Percentiles rank a stretch among this genome's conserved stretches.
Conservation (phyloP, 2,329 filamentous ascomycete species). For the Penicillium nordicum region DNA sequence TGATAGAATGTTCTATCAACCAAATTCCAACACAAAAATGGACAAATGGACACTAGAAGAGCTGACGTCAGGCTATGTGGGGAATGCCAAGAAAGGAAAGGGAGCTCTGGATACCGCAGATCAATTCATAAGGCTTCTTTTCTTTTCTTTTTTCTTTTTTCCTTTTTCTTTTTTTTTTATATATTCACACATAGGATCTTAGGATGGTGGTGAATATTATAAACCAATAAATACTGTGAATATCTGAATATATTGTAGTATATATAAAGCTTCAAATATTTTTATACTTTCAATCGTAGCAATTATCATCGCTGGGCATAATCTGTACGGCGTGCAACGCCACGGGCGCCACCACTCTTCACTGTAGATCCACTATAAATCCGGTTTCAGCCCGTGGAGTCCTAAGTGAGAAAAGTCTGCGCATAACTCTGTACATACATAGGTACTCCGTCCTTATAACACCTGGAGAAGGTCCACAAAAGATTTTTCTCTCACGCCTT, state of each 20-base stretch:
- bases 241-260: neutral
- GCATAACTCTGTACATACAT: neutral
- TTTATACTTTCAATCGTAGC: neutral
- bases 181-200: neutral
- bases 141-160: neutral
- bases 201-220: too few species aligned
- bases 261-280: neutral
- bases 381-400: conserved; percentile 3
- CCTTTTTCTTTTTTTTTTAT: too few species aligned
- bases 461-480: conserved; percentile 2
- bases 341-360: neutral
- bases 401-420: neutral
- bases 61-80: neutral
- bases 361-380: conserved; percentile 8
- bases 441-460: neutral
- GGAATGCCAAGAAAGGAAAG: neutral
- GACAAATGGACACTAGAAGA: neutral
- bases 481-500: neutral
- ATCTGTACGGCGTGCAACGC: neutral
- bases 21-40: neutral
- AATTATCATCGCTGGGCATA: neutral
- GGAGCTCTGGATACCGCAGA: neutral
- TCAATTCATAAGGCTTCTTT: neutral
- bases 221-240: fast-evolving
- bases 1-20: neutral